phyloP scores from a whole-genome alignment of 495 filamentous ascomycete species.

The Aspergillus panamensis region DNA sequence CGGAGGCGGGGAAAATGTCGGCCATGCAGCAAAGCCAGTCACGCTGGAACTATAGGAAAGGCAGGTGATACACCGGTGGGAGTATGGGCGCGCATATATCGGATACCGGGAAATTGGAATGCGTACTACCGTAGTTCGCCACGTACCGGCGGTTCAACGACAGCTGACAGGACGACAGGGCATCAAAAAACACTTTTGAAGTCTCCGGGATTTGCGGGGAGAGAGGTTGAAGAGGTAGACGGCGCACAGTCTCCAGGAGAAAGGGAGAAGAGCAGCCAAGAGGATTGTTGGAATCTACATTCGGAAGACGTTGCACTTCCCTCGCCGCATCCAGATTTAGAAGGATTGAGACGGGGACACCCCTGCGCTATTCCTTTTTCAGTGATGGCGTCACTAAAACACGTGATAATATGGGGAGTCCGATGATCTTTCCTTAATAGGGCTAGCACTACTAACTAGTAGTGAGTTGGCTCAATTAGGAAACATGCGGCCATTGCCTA shows the following conservation, averaged over 20 bases:
- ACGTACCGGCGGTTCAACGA: conserved; percentile 1
- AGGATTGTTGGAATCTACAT: neutral
- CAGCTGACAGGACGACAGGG: neutral
- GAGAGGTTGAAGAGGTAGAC: neutral
- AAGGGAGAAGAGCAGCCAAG: neutral
- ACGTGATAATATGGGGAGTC: neutral
- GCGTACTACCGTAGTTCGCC: neutral
- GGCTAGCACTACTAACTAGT: too few relatives aligned
- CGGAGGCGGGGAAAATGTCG: neutral
- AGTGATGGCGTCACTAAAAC: neutral
- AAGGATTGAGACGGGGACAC: neutral
- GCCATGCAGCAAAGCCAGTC: conserved; percentile 5
- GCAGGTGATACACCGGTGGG: neutral
- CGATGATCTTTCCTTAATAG: neutral
- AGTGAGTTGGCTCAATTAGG: neutral
- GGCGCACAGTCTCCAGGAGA: neutral
- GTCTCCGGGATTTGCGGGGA: neutral
- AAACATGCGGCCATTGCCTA: neutral
- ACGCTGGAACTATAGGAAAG: neutral
- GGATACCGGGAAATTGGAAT: conserved; percentile 3
- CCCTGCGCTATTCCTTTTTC: neutral
- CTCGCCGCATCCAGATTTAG: conserved; percentile 4
- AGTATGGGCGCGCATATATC: neutral
- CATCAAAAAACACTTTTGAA: neutral
- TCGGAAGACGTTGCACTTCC: neutral